Evolutionary conservation across 495 filamentous ascomycete species (phyloP).

Genomic region (Eremomyces bilateralis): DNA sequence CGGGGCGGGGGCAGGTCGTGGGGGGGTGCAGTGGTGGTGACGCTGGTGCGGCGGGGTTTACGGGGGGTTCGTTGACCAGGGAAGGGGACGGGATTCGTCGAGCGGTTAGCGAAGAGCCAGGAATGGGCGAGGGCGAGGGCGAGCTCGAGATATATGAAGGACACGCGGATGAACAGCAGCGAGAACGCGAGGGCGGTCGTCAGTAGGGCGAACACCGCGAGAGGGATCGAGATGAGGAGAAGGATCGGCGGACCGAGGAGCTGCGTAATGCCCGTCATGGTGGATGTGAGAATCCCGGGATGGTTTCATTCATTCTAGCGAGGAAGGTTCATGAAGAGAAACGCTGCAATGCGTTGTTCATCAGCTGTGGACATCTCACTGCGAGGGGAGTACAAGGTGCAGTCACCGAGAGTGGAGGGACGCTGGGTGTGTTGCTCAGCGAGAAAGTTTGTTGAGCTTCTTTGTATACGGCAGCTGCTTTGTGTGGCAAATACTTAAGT

Average conservation of each 20-base stretch:
- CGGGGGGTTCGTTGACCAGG: conserved; percentile 6
- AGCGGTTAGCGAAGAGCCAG: conserved; percentile 26
- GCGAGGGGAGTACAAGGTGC: no score
- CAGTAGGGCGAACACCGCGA: conserved; percentile 43
- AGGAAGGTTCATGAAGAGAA: no score
- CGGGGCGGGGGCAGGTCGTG: conserved; percentile 5
- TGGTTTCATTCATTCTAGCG: no score
- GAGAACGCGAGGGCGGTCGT: conserved; percentile 45
- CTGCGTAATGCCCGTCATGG: conserved; percentile 23
- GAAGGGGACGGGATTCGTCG: conserved; percentile 1
- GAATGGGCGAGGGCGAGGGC: conserved; percentile 33
- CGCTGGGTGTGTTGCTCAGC: no score
- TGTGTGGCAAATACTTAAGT: no score
- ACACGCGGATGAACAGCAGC: conserved; percentile 39
- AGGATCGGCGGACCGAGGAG: conserved; percentile 39
- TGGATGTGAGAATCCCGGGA: no score
- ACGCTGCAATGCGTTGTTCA: no score
- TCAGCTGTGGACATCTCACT: no score
- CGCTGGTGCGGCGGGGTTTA: conserved; percentile 7
- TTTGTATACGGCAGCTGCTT: no score
- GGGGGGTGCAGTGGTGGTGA: conserved; percentile 7
- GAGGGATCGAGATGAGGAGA: conserved; percentile 41
- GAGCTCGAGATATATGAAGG: conserved; percentile 49
- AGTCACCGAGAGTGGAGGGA: no score
- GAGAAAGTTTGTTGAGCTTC: no score